phyloP scores from a whole-genome alignment of 345 rosid genomes.

The Isatis tinctoria region DNA sequence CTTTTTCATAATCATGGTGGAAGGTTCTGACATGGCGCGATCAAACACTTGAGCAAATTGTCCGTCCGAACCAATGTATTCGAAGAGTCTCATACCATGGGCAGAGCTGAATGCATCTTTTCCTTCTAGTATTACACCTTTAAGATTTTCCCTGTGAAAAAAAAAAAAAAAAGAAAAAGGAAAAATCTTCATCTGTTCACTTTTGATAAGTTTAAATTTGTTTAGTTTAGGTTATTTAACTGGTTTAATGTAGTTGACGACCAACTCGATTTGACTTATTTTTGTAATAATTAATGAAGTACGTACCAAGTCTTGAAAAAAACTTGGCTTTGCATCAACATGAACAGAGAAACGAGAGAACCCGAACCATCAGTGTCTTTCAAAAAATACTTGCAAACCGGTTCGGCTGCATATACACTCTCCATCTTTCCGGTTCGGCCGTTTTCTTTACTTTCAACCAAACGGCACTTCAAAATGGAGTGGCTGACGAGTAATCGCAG shows the following conservation, averaged over 20 bases:
- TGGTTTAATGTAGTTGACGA: background rate
- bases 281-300: no score
- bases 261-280: background rate
- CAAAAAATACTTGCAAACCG: conserved; percentile 27
- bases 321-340: conserved; percentile 14
- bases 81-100: conserved; percentile 46
- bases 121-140: conserved; percentile 48
- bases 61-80: conserved; percentile 37
- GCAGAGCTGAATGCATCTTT: conserved; percentile 53
- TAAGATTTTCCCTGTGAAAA: conserved; percentile 34
- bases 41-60: conserved; percentile 45
- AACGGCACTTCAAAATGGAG: conserved; percentile 37
- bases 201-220: background rate
- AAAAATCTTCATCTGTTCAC: background rate
- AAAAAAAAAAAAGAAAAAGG: background rate
- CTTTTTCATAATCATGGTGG: conserved; percentile 39
- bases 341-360: conserved; percentile 23
- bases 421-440: conserved; percentile 1
- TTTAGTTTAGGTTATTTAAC: background rate
- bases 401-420: conserved; percentile 24
- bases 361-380: conserved; percentile 25
- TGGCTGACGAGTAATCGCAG: conserved; percentile 48
- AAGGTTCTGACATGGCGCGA: conserved; percentile 42
- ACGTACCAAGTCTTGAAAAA: conserved; percentile 28
- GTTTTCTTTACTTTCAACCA: conserved; percentile 4